Evolutionary conservation across 106 monocot species (phyloP), one percentile per base, ranked within the genome.

Genomic region (Vanilla planifolia): DNA sequence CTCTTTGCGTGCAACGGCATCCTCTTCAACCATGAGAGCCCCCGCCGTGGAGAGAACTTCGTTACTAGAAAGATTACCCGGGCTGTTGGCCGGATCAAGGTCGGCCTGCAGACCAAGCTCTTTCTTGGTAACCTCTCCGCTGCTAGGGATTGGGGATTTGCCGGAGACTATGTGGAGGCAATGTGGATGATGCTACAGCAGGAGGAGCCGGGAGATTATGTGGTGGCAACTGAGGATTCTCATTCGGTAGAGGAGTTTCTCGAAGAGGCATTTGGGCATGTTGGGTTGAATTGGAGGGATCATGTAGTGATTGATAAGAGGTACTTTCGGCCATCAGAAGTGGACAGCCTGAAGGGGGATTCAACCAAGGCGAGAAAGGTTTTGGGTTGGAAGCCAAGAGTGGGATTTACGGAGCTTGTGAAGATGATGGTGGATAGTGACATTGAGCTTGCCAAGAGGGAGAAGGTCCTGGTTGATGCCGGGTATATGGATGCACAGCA

Each of bases 161-260:
- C 95, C 4, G 95, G 90, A 5, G 95, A 96, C 33, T 96, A 96
- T 44, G 95, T 96, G 1, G 90, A 96, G 81, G 95, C 95, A 0
- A 96, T 96, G 95, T 96, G 95, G 95, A 66, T 90, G 64, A 96
- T 96, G 90, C 72, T 96, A 53, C 95, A 96, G 86, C 90, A 79
- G 84, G 90, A 84, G 2, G 50, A 87, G 72, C 81, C 95, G 0
- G 81, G 66, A 30, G 95, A 96, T 53, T 96, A 87, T 36, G 90
- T 96, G 6, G 95, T 96, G 27, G 95, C 95, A 9, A 96, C 95
- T 27, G 90, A 96, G 63, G 86, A 96, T 66, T 81, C 83, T 3
- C 95, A 96, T 63, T 81, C 86, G 5, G 95, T 96, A 33, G 80
- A 90, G 79, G 95, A 96, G 84, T 90, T 96, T 59, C 63, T 96